Evolutionary conservation across 495 filamentous ascomycete genomes (phyloP).

Genomic region (Penicillium diatomitis): DNA sequence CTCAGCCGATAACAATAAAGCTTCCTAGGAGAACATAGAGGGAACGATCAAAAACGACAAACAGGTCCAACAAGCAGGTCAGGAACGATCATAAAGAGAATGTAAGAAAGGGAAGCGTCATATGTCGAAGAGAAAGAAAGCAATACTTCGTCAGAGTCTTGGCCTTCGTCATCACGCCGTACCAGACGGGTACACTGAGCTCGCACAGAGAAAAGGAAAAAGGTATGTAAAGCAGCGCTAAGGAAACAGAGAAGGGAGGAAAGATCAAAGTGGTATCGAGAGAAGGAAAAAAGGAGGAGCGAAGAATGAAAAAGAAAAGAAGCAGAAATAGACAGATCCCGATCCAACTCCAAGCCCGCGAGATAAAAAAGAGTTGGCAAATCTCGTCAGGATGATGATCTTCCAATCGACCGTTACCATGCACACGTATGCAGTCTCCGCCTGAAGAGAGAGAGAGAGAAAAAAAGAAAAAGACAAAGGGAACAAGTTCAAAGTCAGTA

Average conservation of each 20-base stretch:
- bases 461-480: no score
- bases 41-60: neutral
- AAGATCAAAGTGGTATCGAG: neutral
- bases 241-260: constrained; percentile 10
- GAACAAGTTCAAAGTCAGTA: constrained; percentile 18
- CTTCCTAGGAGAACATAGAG: no score
- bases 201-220: neutral
- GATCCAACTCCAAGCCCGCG: neutral
- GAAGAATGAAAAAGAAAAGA: constrained; percentile 10
- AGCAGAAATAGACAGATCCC: constrained; percentile 10
- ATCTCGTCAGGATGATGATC: no score
- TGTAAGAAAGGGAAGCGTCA: constrained; percentile 8
- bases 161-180: constrained; percentile 17
- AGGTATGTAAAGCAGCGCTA: neutral
- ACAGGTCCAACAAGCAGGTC: constrained; percentile 7
- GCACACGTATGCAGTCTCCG: neutral
- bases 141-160: constrained; percentile 11
- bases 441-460: no score
- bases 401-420: no score
- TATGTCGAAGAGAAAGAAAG: constrained; percentile 4
- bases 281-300: constrained; percentile 8
- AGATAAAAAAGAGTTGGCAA: no score
- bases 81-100: constrained; percentile 5
- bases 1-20: no score
- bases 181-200: constrained; percentile 16